A percentile compares a stretch with the other conserved stretches of the same genome.
Evolutionary conservation across 2,329 filamentous ascomycete genomes (phyloP).

Genomic region (Cercospora zeae-maydis): DNA sequence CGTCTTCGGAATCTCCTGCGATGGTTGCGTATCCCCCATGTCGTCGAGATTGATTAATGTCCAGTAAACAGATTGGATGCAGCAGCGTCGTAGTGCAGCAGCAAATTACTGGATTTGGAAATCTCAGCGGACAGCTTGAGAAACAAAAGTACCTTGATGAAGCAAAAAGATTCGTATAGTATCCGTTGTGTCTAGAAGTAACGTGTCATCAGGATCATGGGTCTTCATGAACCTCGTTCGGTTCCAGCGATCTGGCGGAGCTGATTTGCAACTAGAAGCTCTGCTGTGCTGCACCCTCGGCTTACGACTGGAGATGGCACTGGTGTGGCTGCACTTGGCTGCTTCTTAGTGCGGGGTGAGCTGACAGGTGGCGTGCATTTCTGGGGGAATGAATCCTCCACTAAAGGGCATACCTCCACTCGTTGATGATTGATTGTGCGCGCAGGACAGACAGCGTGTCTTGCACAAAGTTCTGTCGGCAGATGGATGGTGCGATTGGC

Average conservation of each 20-base stretch:
- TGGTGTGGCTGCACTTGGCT: background rate
- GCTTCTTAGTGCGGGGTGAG: background rate
- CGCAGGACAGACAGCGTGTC: background rate
- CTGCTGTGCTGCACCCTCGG: background rate
- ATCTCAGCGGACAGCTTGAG: background rate
- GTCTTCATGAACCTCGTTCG: background rate
- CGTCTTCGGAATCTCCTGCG: constrained; percentile 43
- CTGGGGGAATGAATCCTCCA: background rate
- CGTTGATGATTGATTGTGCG: background rate
- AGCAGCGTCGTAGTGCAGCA: background rate
- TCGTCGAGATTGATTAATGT: background rate
- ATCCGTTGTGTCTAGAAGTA: background rate
- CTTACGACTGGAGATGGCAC: background rate
- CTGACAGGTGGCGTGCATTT: background rate
- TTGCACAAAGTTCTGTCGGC: background rate
- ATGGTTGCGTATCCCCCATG: constrained; percentile 21
- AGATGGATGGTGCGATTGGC: background rate
- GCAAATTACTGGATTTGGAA: background rate
- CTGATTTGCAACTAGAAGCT: background rate
- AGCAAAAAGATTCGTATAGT: background rate
- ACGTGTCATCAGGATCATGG: background rate
- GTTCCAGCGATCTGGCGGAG: background rate
- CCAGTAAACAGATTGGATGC: background rate
- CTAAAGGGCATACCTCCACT: background rate
- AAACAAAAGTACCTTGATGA: background rate